Evolutionary conservation across 176 grass and related monocot species (phyloP), one percentile per base, ranked within the genome.

Genomic region (Cenchrus purpureus): DNA sequence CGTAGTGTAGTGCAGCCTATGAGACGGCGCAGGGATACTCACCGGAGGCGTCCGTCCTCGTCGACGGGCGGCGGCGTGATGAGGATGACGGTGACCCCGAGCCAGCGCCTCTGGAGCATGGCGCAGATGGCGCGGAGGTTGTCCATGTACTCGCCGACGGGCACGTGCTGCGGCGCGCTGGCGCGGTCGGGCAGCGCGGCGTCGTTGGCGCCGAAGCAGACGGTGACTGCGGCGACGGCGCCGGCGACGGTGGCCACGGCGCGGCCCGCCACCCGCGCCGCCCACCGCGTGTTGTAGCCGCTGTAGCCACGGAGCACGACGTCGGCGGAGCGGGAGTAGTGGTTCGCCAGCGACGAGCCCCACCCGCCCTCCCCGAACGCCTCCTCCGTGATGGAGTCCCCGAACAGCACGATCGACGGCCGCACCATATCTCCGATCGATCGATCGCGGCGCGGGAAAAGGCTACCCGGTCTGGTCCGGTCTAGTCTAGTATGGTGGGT

Each of bases 161-260:
- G 94, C 11, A 97, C 87, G 86, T 92, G 91, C 78, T 93, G 94
- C 62, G 81, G 65, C 2, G 69, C 51, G 64, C 65, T 62, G 72
- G 12, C 68, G 54, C 87, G 82, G 86, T 91, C 89, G 50, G 87
- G 69, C 10, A 97, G 89, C 15, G 85, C 74, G 6, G 91, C 89
- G 83, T 97, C 91, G 80, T 91, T 94, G 49, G 89, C 89, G 56
- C 91, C 94, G 78, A 97, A 97, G 82, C 88, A 86, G 55, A 97
- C 79, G 53, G 84, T 79, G 45, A 86, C 87, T 4, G 89, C 89
- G 5, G 84, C 56, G 2, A 90, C 80, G 7, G 76, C 19, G 4
- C 31, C 14, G 37, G 67, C 40, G 14, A 91, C 9, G 63, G 73
- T 65, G 8, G 73, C 84, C 14, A 87, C 73, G 11, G 76, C 90